Evolutionary conservation across 805 yeast genomes (phyloP), one percentile per base, ranked within the genome.

Genomic region (Metschnikowia henanensis): DNA sequence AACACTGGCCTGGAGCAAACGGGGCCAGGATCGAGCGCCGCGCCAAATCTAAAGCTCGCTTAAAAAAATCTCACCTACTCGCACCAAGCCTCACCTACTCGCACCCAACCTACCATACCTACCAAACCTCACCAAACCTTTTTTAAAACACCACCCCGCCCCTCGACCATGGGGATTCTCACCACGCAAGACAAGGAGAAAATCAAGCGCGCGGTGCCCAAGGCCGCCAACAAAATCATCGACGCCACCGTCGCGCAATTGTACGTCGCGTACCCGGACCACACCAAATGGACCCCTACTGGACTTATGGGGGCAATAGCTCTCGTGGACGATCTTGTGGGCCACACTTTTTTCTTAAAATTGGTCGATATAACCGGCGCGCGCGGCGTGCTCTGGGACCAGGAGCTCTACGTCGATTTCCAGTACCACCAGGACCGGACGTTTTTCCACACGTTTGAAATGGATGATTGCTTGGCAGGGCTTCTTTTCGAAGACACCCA

Each of bases 371-470:
- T 92, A 25, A 59, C 72, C 30, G 96, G 95, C 6, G 77, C 81
- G 49, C 72, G 85, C 32, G 98, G 98, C 28, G 96, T 94, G 0
- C 52, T 94, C 0, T 94, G 99, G 99, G 99, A 94, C 64, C 99
- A 94, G 64, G 99, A 94, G 64, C 66, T 94, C 37, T 92, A 87
- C 57, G 83, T 88, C 10, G 84, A 87, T 56, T 90, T 94, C 63
- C 83, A 84, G 55, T 94, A 94, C 65, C 80, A 87, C 59, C 98
- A 94, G 64, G 99, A 94, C 64, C 78, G 99, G 25, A 82, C 95
- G 30, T 94, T 88, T 65, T 94, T 94, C 75, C 98, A 94, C 62
- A 76, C 95, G 6, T 94, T 94, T 67, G 99, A 94, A 68, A 72
- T 89, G 35, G 98, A 94, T 55, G 95, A 87, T 18, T 91, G 96